Evolutionary conservation across 2,329 filamentous ascomycete genomes (phyloP).

Genomic region (Xylariaceae sp.): DNA sequence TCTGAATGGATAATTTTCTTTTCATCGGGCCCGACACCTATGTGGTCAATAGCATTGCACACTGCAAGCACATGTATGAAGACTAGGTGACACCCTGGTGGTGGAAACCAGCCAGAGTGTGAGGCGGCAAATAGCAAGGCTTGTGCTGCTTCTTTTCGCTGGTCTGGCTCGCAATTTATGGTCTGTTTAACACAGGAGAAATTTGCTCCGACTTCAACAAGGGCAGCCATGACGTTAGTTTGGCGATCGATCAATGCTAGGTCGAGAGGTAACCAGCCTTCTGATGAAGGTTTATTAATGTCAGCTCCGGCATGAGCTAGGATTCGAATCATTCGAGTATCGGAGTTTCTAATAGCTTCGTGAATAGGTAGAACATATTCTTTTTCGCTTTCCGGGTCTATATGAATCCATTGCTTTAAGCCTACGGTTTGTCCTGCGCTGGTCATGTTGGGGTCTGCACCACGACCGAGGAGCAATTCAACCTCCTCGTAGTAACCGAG

Average conservation of each 20-base stretch:
- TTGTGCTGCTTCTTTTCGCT: not conserved
- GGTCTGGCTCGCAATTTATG: not conserved
- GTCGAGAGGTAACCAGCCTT: slow-evolving; percentile 10
- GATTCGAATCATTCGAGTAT: not conserved
- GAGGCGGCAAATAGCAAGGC: not conserved
- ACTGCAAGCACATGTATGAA: not conserved
- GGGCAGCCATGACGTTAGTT: not conserved
- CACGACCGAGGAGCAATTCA: not conserved
- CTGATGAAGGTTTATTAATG: not conserved
- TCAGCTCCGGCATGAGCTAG: not conserved
- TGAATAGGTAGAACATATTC: not conserved
- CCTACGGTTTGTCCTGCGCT: not conserved
- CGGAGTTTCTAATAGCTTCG: not conserved
- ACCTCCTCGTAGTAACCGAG: not conserved
- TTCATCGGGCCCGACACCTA: not conserved
- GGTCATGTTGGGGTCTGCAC: not conserved
- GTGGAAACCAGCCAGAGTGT: slow-evolving; percentile 1
- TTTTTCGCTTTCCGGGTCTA: not conserved
- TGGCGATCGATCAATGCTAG: slow-evolving; percentile 9
- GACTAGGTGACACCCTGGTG: not conserved
- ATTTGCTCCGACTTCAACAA: slow-evolving; percentile 4
- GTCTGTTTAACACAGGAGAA: not conserved
- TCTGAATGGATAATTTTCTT: not conserved
- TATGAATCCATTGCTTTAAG: not conserved
- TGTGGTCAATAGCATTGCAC: not conserved